These are phyloP conservation scores for Geotrichum citri-aurantii DNA, from an alignment of 1,139 yeast species.

Conservation along the genomic window DNA sequence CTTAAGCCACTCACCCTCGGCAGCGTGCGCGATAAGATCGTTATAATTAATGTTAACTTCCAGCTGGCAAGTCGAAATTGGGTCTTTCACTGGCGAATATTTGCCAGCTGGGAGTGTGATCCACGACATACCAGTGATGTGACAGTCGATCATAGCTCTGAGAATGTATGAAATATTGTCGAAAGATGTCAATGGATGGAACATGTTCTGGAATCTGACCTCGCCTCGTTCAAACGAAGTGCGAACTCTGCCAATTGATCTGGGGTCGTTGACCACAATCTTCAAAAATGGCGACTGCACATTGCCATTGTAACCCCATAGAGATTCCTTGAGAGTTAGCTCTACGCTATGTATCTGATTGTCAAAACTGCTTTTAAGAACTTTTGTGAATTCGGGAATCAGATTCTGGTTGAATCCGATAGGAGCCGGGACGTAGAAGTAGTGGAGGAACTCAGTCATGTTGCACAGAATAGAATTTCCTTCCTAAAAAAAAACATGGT, in stretches of 20 bases:
- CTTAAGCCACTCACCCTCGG: constrained; percentile 92
- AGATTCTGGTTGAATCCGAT: constrained; percentile 60
- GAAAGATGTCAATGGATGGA: constrained; percentile 57
- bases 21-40: constrained; percentile 68
- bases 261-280: constrained; percentile 60
- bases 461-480: constrained; percentile 89
- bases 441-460: constrained; percentile 83
- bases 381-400: constrained; percentile 40
- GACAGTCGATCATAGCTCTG: constrained; percentile 87
- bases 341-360: constrained; percentile 47
- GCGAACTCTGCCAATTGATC: constrained; percentile 60
- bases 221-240: constrained; percentile 81
- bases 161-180: constrained; percentile 85
- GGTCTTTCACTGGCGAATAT: constrained; percentile 45
- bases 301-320: constrained; percentile 90
- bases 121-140: constrained; percentile 95
- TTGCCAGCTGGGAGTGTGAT: constrained; percentile 75
- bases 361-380: constrained; percentile 38
- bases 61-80: constrained; percentile 74
- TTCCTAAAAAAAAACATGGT: constrained; percentile 33
- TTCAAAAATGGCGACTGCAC: constrained; percentile 74
- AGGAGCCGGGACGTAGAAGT: constrained; percentile 90
- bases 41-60: constrained; percentile 68
- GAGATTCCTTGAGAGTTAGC: constrained; percentile 66
- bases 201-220: constrained; percentile 55